These are phyloP conservation scores for Sclerotinia glacialis DNA, from an alignment of 2,329 filamentous ascomycete genomes.

Conservation along the genomic window DNA sequence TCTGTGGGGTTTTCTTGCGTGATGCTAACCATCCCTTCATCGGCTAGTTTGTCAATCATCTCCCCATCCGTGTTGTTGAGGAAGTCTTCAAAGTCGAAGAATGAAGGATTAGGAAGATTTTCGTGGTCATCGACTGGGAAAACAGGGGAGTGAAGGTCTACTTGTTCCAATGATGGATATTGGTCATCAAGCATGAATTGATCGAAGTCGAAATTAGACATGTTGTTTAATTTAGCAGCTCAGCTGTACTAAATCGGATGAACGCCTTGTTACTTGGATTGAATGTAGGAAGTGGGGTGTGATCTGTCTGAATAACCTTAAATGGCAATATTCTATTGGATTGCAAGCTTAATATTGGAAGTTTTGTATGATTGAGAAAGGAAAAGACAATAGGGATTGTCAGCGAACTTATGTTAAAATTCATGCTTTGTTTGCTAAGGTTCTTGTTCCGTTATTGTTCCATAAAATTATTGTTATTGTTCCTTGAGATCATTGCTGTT, in stretches of 20 bases:
- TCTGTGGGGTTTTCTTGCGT: not conserved
- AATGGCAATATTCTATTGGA: slow-evolving; percentile 3
- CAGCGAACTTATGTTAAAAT: slow-evolving; percentile 16
- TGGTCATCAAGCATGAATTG: not conserved
- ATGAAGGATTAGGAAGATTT: not conserved
- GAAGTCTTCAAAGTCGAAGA: not conserved
- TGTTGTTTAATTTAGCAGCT: slow-evolving; percentile 23
- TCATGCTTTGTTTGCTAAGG: slow-evolving; percentile 13
- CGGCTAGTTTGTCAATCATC: not conserved
- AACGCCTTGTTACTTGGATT: not conserved
- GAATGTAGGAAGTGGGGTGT: not conserved
- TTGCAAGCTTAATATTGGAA: not conserved
- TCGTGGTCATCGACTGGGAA: not conserved
- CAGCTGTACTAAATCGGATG: slow-evolving; percentile 23
- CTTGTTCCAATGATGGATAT: not conserved
- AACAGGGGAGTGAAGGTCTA: not conserved
- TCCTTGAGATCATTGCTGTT: no score
- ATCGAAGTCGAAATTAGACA: not conserved
- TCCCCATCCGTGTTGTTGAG: not conserved
- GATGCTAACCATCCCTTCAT: not conserved
- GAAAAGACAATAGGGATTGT: slow-evolving; percentile 26
- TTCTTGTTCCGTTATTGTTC: no score
- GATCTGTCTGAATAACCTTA: not conserved
- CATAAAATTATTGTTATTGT: not conserved
- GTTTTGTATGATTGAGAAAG: not conserved